Conservation (phyloP, 2,329 filamentous ascomycete species). For the Sporothrix euskadiensis region DNA sequence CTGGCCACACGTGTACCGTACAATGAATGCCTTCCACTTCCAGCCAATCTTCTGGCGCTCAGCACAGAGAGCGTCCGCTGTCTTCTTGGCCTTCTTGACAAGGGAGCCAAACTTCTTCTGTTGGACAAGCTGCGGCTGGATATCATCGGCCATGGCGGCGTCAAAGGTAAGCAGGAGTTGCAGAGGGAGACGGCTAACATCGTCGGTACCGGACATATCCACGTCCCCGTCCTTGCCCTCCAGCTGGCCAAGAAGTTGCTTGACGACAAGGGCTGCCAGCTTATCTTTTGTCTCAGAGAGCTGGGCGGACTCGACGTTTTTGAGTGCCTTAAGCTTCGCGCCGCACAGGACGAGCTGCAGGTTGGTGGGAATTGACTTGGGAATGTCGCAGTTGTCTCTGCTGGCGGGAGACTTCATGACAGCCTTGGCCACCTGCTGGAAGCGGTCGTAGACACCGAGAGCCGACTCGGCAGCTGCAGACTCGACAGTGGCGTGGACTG, state of each 20-base stretch:
- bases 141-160: conserved; percentile 32
- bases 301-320: neutral
- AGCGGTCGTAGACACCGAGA: conserved; percentile 23
- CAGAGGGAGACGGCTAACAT: conserved; percentile 21
- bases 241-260: conserved; percentile 13
- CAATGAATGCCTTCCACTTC: conserved; percentile 49
- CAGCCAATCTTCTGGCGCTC: conserved; percentile 43
- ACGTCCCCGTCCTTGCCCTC: conserved; percentile 23
- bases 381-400: neutral
- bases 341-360: conserved; percentile 17
- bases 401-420: neutral
- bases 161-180: conserved; percentile 34
- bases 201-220: neutral
- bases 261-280: conserved; percentile 18
- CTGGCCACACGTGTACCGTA: conserved; percentile 41
- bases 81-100: conserved; percentile 28
- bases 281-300: neutral
- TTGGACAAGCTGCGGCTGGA: conserved; percentile 28
- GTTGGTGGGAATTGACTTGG: neutral
- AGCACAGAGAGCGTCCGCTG: conserved; percentile 33
- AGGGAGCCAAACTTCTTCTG: conserved; percentile 15
- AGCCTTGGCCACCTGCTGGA: conserved; percentile 14
- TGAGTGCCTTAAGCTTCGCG: neutral
- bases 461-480: neutral
- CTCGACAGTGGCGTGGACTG: neutral